Evolutionary conservation across 768 basidiomycete species (phyloP).

Genomic region (Paxillus rubicundulus): DNA sequence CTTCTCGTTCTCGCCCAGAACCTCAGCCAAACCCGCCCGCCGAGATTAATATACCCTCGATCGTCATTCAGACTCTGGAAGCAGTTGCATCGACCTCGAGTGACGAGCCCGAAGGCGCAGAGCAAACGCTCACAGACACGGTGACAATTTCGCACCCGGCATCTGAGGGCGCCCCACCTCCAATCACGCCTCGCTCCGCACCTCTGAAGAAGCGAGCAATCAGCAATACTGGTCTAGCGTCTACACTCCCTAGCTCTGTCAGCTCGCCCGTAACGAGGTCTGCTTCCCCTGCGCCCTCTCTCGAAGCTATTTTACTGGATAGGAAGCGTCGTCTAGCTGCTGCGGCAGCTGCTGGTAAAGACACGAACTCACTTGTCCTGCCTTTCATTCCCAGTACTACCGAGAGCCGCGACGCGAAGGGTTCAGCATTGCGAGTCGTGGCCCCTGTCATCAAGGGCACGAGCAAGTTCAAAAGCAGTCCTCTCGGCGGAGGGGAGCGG

Average conservation of each 20-base stretch:
- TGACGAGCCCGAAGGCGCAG: slow-evolving; percentile 4
- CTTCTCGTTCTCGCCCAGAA: slow-evolving; percentile 5
- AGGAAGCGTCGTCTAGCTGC: slow-evolving; percentile 54
- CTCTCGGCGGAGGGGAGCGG: slow-evolving; percentile 48
- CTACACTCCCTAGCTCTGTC: slow-evolving; percentile 13
- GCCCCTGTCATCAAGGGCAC: slow-evolving; percentile 42
- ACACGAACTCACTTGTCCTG: slow-evolving; percentile 1
- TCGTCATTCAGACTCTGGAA: not conserved
- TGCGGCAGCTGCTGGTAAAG: slow-evolving; percentile 20
- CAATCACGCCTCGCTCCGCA: not conserved
- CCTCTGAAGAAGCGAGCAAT: slow-evolving; percentile 14
- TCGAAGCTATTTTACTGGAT: slow-evolving; percentile 67
- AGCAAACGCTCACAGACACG: not conserved
- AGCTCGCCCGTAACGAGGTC: slow-evolving; percentile 29
- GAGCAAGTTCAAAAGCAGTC: slow-evolving; percentile 71
- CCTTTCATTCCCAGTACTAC: slow-evolving; percentile 7
- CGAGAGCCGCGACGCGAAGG: slow-evolving; percentile 18
- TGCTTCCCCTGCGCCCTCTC: slow-evolving; percentile 51
- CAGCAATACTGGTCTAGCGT: slow-evolving; percentile 13
- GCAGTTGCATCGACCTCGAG: not conserved
- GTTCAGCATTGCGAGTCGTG: slow-evolving; percentile 9
- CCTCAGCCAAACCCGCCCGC: not conserved
- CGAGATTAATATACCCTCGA: not conserved
- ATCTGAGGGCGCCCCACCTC: not conserved
- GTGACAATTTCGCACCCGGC: slow-evolving; percentile 1